Base-by-base conservation (phyloP, 2,329 filamentous ascomycete species). In the Diaporthe caulivora region DNA sequence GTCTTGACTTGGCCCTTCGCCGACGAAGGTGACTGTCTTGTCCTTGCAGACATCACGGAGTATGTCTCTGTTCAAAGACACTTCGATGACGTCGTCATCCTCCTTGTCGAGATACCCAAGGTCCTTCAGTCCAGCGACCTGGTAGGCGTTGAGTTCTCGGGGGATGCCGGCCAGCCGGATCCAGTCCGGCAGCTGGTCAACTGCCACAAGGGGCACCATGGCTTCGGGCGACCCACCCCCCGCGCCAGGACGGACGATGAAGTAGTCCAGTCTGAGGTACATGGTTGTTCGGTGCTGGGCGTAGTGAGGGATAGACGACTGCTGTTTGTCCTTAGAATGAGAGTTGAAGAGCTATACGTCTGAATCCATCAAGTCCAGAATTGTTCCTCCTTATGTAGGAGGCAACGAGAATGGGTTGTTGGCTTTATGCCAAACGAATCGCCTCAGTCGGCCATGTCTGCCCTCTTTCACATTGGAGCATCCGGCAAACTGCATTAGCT, bases 141-240 rank as follows among this genome's bases (percentile, higher is more conserved):
- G 81, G 47, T 83, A 80, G 8, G 80, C 75, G 3, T 75, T 76
- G 17, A 88, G 79, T 68, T 82, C 76, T 8, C 86, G 84, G 3
- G 87, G 86, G 3, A 87, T 80, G 31, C 84, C 85, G 44, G 81
- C 72, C 15, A 88, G 77, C 7, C 85, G 80, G 5, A 89, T 75
- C 81, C 85, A 86, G 1, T 80, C 78, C 0, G 88, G 88, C 0
- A 90, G 83, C 74, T 89, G 82, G 77, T 90, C 88, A 17, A 85
- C 79, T 0, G 88, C 83, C n/a, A 90, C 82, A n/a, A 90, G 83
- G 9, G 88, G 89, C 1, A 90, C 87, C 4, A 87, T 82, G 78
- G 6, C 78, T 77, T 2, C 78, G 76, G 37, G 80, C 78, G 49
- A 77, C 74, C 31, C 74, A 76, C n/a, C 55, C 6, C 81, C 79